phyloP scores from a whole-genome alignment of 352 stramenopile species.

The Pythium utonaiense region DNA sequence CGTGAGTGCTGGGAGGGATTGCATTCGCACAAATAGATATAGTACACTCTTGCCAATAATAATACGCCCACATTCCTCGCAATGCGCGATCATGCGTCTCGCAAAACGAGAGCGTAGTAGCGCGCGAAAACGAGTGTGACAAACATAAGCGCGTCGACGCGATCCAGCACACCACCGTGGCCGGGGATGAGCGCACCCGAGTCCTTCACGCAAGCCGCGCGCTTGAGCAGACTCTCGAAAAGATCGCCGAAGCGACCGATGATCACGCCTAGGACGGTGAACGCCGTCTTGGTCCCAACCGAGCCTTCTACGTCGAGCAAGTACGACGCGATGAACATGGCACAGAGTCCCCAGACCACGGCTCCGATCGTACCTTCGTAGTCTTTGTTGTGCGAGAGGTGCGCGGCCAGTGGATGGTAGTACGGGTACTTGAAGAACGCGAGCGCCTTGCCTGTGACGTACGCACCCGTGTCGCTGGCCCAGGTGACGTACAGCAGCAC shows the following conservation, averaged over 20 bases:
- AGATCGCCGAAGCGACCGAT: conserved; percentile 93
- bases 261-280: conserved; percentile 89
- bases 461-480: conserved; percentile 91
- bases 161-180: conserved; percentile 93
- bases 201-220: conserved; percentile 93
- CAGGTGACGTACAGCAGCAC: conserved; percentile 68
- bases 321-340: conserved; percentile 70
- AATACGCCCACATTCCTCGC: too few relatives aligned
- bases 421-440: conserved; percentile 78
- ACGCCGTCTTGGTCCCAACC: conserved; percentile 66
- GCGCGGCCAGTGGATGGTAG: conserved; percentile 81
- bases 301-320: conserved; percentile 72
- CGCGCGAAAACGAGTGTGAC: conserved; percentile 57
- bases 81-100: not conserved
- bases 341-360: conserved; percentile 69
- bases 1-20: not conserved
- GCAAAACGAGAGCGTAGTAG: conserved; percentile 32
- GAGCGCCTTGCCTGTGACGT: conserved; percentile 89
- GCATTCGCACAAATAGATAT: conserved; percentile 1
- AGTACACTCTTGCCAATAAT: not conserved
- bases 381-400: conserved; percentile 95
- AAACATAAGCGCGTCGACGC: conserved; percentile 95
- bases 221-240: conserved; percentile 95
- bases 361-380: conserved; percentile 93
- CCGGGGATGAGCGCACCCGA: conserved; percentile 93